A percentile compares a stretch with the other conserved stretches of the same genome.
Conservation (phyloP, 371 early-diverging fungal species). For the Mucor racemosus region DNA sequence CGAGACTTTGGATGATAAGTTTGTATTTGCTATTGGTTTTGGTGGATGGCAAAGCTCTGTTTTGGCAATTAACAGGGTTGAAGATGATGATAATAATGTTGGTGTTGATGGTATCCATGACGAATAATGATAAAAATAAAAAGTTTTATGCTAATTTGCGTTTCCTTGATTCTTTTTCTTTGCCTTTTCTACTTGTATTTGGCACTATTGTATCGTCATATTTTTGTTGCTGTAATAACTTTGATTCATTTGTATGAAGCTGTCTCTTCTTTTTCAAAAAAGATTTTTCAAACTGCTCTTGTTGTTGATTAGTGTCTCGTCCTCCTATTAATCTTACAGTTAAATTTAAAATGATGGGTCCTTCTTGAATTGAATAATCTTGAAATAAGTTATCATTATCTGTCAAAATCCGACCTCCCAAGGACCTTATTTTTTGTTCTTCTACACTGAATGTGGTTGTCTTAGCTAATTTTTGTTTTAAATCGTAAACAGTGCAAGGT, state of each 20-base stretch:
- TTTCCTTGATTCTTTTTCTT: constrained; percentile 9
- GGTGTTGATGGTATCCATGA: background rate
- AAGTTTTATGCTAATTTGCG: constrained; percentile 6
- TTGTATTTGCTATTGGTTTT: constrained; percentile 38
- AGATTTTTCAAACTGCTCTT: no score
- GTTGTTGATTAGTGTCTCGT: background rate
- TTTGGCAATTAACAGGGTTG: constrained; percentile 16
- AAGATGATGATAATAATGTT: background rate
- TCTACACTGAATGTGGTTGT: constrained; percentile 16
- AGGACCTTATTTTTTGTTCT: constrained; percentile 24
- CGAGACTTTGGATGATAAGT: constrained; percentile 20
- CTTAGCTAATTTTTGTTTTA: constrained; percentile 20
- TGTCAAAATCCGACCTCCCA: constrained; percentile 26
- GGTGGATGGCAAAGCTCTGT: constrained; percentile 43
- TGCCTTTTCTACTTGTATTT: constrained; percentile 5
- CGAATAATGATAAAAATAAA: background rate
- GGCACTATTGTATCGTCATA: background rate
- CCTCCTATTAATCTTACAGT: constrained; percentile 26
- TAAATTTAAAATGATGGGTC: constrained; percentile 26
- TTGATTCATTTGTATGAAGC: no score
- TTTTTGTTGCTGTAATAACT: background rate
- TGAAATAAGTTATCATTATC: constrained; percentile 20
- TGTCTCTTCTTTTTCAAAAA: background rate
- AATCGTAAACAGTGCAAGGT: constrained; percentile 18
- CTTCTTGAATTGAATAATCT: constrained; percentile 8